Evolutionary conservation across 495 filamentous ascomycete species (phyloP).

Genomic region (Antarctomyces pellizariae): DNA sequence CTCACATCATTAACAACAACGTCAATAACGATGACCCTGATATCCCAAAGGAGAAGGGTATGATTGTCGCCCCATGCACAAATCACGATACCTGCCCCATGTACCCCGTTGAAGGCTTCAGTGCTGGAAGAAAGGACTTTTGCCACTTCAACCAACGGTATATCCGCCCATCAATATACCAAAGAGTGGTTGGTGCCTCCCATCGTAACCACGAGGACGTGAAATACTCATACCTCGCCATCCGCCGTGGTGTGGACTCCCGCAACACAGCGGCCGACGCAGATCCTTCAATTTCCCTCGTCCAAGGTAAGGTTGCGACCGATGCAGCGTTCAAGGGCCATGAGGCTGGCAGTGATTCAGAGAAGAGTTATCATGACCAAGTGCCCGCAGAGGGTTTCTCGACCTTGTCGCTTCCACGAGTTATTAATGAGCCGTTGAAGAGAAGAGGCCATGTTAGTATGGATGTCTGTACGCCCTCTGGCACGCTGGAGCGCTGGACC

Average conservation of each 20-base stretch:
- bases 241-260: slow-evolving; percentile 50
- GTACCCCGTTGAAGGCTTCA: slow-evolving; percentile 46
- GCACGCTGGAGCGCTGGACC: slow-evolving; percentile 81
- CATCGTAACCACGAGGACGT: slow-evolving; percentile 77
- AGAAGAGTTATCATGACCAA: no score
- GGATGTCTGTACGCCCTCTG: slow-evolving; percentile 74
- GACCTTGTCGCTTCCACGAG: slow-evolving; percentile 50
- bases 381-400: slow-evolving; percentile 12
- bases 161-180: slow-evolving; percentile 60
- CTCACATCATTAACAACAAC: slow-evolving; percentile 12
- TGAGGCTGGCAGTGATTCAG: slow-evolving; percentile 10
- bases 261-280: slow-evolving; percentile 18
- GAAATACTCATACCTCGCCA: slow-evolving; percentile 65
- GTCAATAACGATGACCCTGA: slow-evolving; percentile 15
- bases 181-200: slow-evolving; percentile 42
- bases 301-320: slow-evolving; percentile 20
- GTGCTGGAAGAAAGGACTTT: slow-evolving; percentile 56
- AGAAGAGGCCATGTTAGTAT: slow-evolving; percentile 66
- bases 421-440: slow-evolving; percentile 63
- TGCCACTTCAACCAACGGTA: slow-evolving; percentile 83
- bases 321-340: slow-evolving; percentile 28
- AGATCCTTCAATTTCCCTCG: slow-evolving; percentile 4
- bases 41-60: slow-evolving; percentile 43
- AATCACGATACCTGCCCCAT: slow-evolving; percentile 78
- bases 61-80: slow-evolving; percentile 92